Evolutionary conservation across 306 rosid species (phyloP).

Genomic region (Quercus alba): DNA sequence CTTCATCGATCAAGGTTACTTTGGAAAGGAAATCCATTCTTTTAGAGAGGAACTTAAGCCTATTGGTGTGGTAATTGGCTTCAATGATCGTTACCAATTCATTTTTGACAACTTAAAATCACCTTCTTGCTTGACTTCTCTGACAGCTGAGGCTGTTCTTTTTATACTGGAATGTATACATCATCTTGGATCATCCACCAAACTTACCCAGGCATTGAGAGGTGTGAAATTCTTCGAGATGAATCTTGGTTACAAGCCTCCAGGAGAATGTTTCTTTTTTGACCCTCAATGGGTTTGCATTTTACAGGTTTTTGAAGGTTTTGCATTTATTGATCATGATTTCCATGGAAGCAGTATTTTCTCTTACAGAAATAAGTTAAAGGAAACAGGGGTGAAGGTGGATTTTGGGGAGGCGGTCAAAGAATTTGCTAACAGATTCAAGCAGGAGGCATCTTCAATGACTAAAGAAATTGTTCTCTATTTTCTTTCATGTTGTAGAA

Average conservation of each 20-base stretch:
- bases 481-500: constrained; percentile 51
- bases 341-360: constrained; percentile 39
- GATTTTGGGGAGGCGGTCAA: constrained; percentile 49
- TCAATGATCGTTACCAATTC: constrained; percentile 18
- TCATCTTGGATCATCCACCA: not conserved
- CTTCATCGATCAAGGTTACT: no score
- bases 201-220: constrained; percentile 25
- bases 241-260: constrained; percentile 43
- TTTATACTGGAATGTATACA: constrained; percentile 41
- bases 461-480: constrained; percentile 34
- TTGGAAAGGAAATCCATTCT: no score
- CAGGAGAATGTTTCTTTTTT: constrained; percentile 44
- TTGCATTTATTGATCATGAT: constrained; percentile 44
- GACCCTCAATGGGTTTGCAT: constrained; percentile 61
- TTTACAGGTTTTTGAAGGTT: constrained; percentile 43
- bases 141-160: constrained; percentile 42
- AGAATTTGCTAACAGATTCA: constrained; percentile 36
- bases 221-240: constrained; percentile 49
- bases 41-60: no score
- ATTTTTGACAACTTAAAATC: constrained; percentile 47
- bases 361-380: constrained; percentile 33
- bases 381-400: constrained; percentile 42
- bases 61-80: no score
- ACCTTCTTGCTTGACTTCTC: constrained; percentile 28
- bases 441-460: constrained; percentile 32